phyloP scores from a whole-genome alignment of 192 early-diverging fungal species.

The Mortierella antarctica region DNA sequence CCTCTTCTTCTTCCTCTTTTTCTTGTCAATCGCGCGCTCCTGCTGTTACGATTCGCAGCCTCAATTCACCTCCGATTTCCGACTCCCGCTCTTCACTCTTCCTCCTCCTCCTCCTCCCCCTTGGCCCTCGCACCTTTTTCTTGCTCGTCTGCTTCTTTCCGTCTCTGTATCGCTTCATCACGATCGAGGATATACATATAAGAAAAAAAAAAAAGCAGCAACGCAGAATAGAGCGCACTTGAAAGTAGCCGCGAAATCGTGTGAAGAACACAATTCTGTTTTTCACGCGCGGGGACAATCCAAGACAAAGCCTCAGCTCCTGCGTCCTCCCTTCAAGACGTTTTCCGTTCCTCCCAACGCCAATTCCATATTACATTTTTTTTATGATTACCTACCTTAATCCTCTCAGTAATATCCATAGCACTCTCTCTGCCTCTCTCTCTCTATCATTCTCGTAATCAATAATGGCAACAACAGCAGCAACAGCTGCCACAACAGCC shows the following conservation, averaged over 20 bases:
- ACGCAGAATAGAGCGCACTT: no score
- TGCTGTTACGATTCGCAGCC: slow-evolving; percentile 15
- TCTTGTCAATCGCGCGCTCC: slow-evolving; percentile 1
- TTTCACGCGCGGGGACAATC: no score
- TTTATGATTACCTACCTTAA: slow-evolving; percentile 1
- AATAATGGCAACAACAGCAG: slow-evolving; percentile 7
- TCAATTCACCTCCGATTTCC: neutral
- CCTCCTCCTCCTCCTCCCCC: neutral
- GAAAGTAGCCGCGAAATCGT: no score
- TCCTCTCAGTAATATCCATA: slow-evolving; percentile 4
- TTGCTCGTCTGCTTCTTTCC: neutral
- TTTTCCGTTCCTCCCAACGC: neutral
- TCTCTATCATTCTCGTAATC: slow-evolving; percentile 2
- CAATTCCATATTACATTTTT: neutral
- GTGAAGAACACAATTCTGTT: no score
- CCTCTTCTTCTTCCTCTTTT: slow-evolving; percentile 1
- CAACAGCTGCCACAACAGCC: neutral
- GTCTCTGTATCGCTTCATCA: neutral
- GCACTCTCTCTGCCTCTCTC: neutral
- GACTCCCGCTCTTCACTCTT: neutral
- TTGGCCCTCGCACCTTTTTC: neutral
- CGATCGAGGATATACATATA: no score
- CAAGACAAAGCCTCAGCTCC: no score
- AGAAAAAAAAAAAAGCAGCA: no score
- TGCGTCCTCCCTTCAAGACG: no score